phyloP scores from a whole-genome alignment of 169 alveolate genomes.

The Cryptosporidium tyzzeri region DNA sequence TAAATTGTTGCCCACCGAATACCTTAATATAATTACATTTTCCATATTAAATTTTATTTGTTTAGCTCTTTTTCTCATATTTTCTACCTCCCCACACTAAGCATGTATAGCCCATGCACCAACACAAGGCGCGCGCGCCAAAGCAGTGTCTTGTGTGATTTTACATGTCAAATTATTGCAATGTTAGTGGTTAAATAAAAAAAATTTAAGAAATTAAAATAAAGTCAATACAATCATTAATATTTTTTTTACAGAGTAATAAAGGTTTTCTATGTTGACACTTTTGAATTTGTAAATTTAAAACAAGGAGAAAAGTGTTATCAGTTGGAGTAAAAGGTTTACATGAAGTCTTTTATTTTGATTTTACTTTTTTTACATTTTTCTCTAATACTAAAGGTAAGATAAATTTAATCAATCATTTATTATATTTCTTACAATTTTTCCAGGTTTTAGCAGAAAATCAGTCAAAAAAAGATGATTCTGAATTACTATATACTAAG shows the following conservation, averaged over 20 bases:
- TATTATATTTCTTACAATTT: no score
- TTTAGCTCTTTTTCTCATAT: no score
- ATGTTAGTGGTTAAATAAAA: neutral
- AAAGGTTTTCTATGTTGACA: neutral
- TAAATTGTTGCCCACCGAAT: neutral
- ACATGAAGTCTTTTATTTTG: neutral
- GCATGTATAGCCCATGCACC: neutral
- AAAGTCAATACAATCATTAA: no score
- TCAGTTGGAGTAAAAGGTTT: neutral
- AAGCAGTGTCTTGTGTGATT: neutral
- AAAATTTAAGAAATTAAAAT: no score
- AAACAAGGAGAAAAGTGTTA: neutral
- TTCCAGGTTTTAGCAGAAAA: neutral
- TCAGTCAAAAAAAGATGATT: neutral
- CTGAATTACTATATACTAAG: neutral
- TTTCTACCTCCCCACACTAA: neutral
- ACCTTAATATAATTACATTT: neutral
- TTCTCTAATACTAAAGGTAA: neutral
- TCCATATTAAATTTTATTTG: no score
- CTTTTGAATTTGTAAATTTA: neutral
- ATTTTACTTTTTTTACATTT: neutral
- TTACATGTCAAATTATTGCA: neutral
- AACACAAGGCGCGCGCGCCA: conserved; percentile 6
- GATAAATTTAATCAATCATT: neutral
- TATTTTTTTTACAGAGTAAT: no score